These are phyloP conservation scores for Hymenoscyphus repandus DNA, from an alignment of 2,329 filamentous ascomycete species.

Conservation along the genomic window DNA sequence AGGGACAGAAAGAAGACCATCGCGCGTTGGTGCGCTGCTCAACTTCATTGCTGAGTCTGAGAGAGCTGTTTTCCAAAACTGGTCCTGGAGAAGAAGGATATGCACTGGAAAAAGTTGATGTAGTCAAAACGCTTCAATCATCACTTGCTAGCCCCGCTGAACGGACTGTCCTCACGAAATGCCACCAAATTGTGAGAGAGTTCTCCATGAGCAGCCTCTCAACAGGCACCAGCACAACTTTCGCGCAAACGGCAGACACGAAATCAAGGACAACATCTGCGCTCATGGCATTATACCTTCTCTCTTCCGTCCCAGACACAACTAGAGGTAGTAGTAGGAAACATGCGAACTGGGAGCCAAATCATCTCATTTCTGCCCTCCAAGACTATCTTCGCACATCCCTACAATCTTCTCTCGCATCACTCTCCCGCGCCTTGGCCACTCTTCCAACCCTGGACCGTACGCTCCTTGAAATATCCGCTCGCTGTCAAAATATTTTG, in stretches of 20 bases:
- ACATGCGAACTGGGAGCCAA: slow-evolving; percentile 49
- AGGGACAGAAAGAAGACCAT: slow-evolving; percentile 56
- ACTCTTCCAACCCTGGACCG: slow-evolving; percentile 79
- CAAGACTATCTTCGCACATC: slow-evolving; percentile 79
- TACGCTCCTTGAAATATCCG: slow-evolving; percentile 74
- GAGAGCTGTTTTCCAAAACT: slow-evolving; percentile 65
- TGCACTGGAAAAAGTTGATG: slow-evolving; percentile 68
- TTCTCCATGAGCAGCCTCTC: slow-evolving; percentile 66
- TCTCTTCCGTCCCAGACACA: slow-evolving; percentile 61
- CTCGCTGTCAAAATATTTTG: slow-evolving; percentile 86
- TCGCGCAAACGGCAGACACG: slow-evolving; percentile 65
- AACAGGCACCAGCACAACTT: slow-evolving; percentile 46
- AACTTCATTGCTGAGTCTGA: slow-evolving; percentile 70
- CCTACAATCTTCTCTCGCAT: slow-evolving; percentile 71
- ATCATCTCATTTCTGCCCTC: slow-evolving; percentile 68
- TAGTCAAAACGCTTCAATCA: slow-evolving; percentile 64
- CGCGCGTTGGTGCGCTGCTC: slow-evolving; percentile 76
- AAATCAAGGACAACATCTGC: slow-evolving; percentile 70
- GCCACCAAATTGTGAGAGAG: slow-evolving; percentile 76
- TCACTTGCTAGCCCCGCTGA: slow-evolving; percentile 69
- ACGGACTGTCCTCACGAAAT: slow-evolving; percentile 62
- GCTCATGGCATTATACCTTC: slow-evolving; percentile 69
- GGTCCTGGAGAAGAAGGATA: slow-evolving; percentile 68
- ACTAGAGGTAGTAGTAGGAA: slow-evolving; percentile 40
- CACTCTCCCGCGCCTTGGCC: slow-evolving; percentile 69